Evolutionary conservation across 371 early-diverging fungal species (phyloP).

Genomic region (Synchytrium microbalum): DNA sequence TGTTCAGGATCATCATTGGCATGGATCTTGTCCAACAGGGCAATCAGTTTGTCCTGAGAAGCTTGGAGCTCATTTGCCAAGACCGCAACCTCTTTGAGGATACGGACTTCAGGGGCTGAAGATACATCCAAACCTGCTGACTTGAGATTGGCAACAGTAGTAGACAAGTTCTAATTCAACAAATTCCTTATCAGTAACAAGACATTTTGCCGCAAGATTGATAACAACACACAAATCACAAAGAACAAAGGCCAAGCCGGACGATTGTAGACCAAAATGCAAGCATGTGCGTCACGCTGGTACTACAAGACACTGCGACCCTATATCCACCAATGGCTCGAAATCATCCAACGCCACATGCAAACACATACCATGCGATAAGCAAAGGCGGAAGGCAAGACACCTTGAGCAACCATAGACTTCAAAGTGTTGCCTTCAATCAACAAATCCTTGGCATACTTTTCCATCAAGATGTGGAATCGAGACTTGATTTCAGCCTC

Average conservation of each 20-base stretch:
- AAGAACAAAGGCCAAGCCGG: too few species aligned
- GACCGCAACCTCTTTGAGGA: conserved; percentile 62
- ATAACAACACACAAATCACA: too few species aligned
- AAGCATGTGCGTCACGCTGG: too few species aligned
- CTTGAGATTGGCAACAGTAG: conserved; percentile 56
- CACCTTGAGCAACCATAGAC: conserved; percentile 67
- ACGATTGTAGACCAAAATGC: too few species aligned
- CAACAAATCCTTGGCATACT: conserved; percentile 89
- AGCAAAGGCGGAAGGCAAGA: conserved; percentile 79
- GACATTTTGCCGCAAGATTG: too few species aligned
- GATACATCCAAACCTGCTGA: conserved; percentile 43
- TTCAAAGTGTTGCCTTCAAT: conserved; percentile 92
- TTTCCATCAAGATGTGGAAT: conserved; percentile 89
- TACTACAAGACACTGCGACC: too few species aligned
- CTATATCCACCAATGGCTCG: too few species aligned
- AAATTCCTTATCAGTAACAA: too few species aligned
- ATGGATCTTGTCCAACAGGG: conserved; percentile 49
- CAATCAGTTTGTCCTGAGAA: conserved; percentile 45
- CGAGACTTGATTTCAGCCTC: conserved; percentile 82
- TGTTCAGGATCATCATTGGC: conserved; percentile 51
- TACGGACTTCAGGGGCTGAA: conserved; percentile 59
- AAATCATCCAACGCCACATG: conserved; percentile 12
- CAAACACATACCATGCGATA: conserved; percentile 85
- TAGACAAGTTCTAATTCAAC: background rate
- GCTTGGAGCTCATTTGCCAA: conserved; percentile 51